These are phyloP conservation scores for Asterella californica DNA, from an alignment of 225 moss, liverwort and hornwort species.

Conservation along the genomic window DNA sequence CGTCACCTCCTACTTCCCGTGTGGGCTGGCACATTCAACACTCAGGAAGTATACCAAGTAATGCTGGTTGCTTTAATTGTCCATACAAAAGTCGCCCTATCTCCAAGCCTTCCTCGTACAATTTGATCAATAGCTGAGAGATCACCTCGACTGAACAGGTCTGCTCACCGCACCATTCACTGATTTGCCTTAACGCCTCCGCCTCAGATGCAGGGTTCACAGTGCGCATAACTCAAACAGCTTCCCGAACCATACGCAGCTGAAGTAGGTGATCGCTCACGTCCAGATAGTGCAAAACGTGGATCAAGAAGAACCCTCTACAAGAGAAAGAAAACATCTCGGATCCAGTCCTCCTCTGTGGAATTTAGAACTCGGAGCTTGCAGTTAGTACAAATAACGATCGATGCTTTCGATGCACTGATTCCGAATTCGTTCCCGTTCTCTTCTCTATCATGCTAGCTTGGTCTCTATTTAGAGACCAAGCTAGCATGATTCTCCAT, in stretches of 20 bases:
- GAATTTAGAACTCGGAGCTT: background rate
- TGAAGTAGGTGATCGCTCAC: background rate
- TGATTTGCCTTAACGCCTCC: background rate
- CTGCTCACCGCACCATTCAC: background rate
- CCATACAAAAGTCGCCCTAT: too few relatives aligned
- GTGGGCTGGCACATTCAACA: too few relatives aligned
- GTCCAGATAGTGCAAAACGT: background rate
- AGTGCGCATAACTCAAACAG: background rate
- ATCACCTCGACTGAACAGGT: too few relatives aligned
- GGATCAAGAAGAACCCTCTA: background rate
- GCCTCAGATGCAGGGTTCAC: background rate
- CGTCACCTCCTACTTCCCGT: too few relatives aligned
- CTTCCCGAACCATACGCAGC: background rate
- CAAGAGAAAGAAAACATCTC: background rate
- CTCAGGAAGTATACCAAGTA: too few relatives aligned
- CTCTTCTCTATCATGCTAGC: background rate
- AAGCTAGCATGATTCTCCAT: too few relatives aligned
- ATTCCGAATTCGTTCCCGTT: too few relatives aligned
- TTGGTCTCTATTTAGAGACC: background rate
- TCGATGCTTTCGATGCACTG: background rate
- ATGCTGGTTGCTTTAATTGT: too few relatives aligned
- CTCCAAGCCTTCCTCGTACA: too few relatives aligned
- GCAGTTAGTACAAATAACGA: background rate
- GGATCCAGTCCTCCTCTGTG: background rate
- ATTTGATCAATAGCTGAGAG: too few relatives aligned